Percentiles rank a stretch among this genome's conserved stretches.
phyloP scores from a whole-genome alignment of 1,284 basidiomycete species.

The Salmacisia buchloeana region DNA sequence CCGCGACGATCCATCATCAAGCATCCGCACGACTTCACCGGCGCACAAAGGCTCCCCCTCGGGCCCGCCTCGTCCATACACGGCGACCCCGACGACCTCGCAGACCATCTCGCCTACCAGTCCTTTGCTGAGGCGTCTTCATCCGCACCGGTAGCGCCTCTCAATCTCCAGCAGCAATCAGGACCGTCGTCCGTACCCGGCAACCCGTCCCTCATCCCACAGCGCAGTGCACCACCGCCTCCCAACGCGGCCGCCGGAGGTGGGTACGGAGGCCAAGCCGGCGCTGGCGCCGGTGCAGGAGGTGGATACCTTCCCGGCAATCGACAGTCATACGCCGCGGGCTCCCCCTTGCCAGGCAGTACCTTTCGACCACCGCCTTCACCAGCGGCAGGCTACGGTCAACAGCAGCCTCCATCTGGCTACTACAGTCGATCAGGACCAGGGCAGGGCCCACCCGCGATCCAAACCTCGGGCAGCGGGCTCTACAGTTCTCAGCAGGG shows the following conservation, averaged over 20 bases:
- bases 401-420: not conserved
- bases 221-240: constrained; percentile 39
- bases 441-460: not conserved
- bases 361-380: not conserved
- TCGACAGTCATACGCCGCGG: not conserved
- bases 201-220: constrained; percentile 28
- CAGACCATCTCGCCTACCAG: constrained; percentile 24
- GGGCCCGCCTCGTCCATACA: constrained; percentile 4
- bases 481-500: not conserved
- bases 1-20: constrained; percentile 39
- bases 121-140: constrained; percentile 11
- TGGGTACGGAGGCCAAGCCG: not conserved
- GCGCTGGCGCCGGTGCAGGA: not conserved
- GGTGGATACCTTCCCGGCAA: not conserved
- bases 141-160: constrained; percentile 4
- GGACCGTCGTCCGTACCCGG: not conserved
- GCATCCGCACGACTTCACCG: constrained; percentile 40
- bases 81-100: constrained; percentile 8
- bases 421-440: not conserved
- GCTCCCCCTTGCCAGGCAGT: not conserved
- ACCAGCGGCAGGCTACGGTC: not conserved
- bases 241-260: constrained; percentile 13
- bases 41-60: constrained; percentile 19
- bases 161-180: not conserved
- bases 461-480: not conserved